Conservation (phyloP, 805 yeast species). For the Sungouiella blattae region DNA sequence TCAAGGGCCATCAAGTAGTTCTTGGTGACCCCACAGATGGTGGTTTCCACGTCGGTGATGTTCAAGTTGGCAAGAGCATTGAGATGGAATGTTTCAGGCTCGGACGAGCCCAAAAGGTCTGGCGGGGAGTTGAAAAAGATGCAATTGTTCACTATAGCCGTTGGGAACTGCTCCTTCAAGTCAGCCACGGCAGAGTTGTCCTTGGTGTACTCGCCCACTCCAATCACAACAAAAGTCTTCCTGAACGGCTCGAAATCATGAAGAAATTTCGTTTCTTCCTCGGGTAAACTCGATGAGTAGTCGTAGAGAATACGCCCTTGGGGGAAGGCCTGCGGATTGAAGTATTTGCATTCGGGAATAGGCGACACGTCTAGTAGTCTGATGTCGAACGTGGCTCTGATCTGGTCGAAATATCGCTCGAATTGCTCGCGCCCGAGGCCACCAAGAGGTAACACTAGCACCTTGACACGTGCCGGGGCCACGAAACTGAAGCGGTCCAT, state of each 20-base stretch:
- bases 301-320: slow-evolving; percentile 68
- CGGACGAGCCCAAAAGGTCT: background rate
- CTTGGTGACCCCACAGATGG: slow-evolving; percentile 68
- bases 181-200: slow-evolving; percentile 6
- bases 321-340: slow-evolving; percentile 85
- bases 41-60: slow-evolving; percentile 48
- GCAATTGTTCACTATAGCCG: slow-evolving; percentile 51
- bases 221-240: slow-evolving; percentile 63
- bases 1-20: slow-evolving; percentile 63
- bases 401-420: slow-evolving; percentile 35
- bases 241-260: slow-evolving; percentile 90
- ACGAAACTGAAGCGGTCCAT: slow-evolving; percentile 42
- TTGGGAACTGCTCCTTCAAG: slow-evolving; percentile 46
- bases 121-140: slow-evolving; percentile 52
- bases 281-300: slow-evolving; percentile 43
- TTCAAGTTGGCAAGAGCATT: slow-evolving; percentile 22
- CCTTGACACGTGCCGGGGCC: slow-evolving; percentile 63
- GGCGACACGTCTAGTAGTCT: slow-evolving; percentile 76
- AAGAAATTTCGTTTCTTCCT: slow-evolving; percentile 59
- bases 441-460: slow-evolving; percentile 67
- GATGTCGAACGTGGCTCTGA: slow-evolving; percentile 56
- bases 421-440: slow-evolving; percentile 42
- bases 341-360: slow-evolving; percentile 41
- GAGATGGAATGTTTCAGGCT: slow-evolving; percentile 18
- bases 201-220: slow-evolving; percentile 32